Evolutionary conservation across 2,329 filamentous ascomycete genomes (phyloP).

Genomic region (Elsinoe necatrix): DNA sequence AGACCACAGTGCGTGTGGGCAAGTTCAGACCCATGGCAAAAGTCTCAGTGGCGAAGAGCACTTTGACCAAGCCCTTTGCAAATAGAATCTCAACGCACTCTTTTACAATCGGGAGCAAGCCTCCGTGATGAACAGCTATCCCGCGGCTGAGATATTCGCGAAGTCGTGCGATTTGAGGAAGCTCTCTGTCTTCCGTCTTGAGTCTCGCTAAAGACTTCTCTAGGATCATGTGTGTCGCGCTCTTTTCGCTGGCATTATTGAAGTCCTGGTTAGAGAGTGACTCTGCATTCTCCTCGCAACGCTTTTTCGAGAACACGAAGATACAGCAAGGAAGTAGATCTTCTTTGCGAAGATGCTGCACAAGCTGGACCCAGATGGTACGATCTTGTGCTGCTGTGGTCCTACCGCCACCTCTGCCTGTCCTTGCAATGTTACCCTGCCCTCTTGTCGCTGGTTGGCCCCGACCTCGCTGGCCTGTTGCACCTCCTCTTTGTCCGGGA

Average conservation of each 20-base stretch:
- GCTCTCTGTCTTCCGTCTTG: constrained; percentile 75
- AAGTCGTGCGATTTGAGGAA: constrained; percentile 88
- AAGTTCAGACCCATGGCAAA: constrained; percentile 98
- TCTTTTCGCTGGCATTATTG: constrained; percentile 88
- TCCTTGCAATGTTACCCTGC: constrained; percentile 79
- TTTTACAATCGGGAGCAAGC: constrained; percentile 90
- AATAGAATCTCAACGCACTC: constrained; percentile 96
- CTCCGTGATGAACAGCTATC: constrained; percentile 93
- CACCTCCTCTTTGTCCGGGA: constrained; percentile 37
- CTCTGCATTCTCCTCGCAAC: constrained; percentile 95
- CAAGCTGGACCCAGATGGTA: constrained; percentile 92
- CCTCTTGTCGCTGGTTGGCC: constrained; percentile 49
- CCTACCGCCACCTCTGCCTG: constrained; percentile 74
- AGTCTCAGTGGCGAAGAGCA: constrained; percentile 94
- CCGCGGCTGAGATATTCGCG: constrained; percentile 78
- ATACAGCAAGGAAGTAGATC: constrained; percentile 86
- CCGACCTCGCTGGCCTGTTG: constrained; percentile 44
- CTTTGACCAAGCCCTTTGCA: constrained; percentile 88
- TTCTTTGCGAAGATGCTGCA: constrained; percentile 81
- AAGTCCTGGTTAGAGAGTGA: constrained; percentile 93
- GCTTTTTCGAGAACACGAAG: constrained; percentile 97
- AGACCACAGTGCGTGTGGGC: constrained; percentile 91
- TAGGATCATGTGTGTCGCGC: constrained; percentile 93
- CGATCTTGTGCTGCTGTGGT: constrained; percentile 89
- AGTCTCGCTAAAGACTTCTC: constrained; percentile 88